These are phyloP conservation scores for Erodium moschatum DNA, from an alignment of 441 rosid species.

Conservation along the genomic window DNA sequence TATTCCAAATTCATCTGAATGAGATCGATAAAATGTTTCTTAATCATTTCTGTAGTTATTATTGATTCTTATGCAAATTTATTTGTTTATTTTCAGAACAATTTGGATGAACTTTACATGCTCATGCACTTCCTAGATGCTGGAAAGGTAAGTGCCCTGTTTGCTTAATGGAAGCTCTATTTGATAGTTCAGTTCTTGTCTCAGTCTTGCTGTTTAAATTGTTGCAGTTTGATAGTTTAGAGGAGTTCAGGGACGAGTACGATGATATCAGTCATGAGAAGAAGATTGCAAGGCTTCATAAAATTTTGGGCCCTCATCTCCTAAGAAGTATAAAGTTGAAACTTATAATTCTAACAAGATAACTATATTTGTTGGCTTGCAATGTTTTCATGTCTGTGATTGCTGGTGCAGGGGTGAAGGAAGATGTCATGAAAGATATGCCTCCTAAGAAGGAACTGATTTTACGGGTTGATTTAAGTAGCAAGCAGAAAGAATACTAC, in stretches of 20 bases:
- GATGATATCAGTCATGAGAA: constrained; percentile 98
- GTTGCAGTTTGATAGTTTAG: constrained; percentile 82
- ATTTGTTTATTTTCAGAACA: constrained; percentile 61
- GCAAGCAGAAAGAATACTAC: constrained; percentile 92
- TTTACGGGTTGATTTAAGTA: constrained; percentile 83
- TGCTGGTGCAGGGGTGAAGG: constrained; percentile 74
- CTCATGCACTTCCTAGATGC: constrained; percentile 99
- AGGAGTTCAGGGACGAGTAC: constrained; percentile 97
- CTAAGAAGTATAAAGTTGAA: constrained; percentile 58
- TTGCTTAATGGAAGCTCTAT: constrained; percentile 5
- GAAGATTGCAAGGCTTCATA: constrained; percentile 89
- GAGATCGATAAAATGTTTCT: background rate
- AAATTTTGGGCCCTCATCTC: constrained; percentile 94
- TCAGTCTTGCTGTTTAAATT: constrained; percentile 23
- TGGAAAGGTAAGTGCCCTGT: constrained; percentile 67
- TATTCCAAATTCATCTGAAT: constrained; percentile 4
- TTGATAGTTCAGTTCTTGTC: background rate
- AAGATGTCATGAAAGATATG: constrained; percentile 94
- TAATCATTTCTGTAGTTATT: constrained; percentile 4
- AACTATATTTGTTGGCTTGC: constrained; percentile 17
- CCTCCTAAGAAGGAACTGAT: constrained; percentile 99
- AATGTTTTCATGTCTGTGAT: constrained; percentile 8
- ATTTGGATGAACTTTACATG: constrained; percentile 99
- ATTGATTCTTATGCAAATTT: constrained; percentile 21
- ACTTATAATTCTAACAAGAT: constrained; percentile 10